Conservation (phyloP, 352 stramenopile genomes). For the Halophytophthora polymorphica region DNA sequence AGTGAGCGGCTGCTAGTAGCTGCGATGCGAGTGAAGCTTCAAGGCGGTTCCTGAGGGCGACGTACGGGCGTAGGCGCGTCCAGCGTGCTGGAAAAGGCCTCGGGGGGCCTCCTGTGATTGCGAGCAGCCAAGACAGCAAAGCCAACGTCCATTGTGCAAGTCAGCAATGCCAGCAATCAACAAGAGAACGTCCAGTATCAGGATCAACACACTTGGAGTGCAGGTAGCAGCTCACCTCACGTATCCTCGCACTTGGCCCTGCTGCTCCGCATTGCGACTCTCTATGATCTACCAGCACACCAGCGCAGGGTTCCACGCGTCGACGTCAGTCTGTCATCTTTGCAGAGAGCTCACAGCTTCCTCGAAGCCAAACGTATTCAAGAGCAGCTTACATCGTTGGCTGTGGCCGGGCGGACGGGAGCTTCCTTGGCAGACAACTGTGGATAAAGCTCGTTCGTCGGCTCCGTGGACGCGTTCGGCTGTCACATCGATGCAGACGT, state of each 20-base stretch:
- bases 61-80: slow-evolving; percentile 17
- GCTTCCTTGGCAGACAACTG: slow-evolving; percentile 14
- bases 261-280: slow-evolving; percentile 19
- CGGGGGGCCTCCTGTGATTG: slow-evolving; percentile 12
- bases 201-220: not conserved
- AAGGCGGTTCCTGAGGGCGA: not conserved
- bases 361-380: not conserved
- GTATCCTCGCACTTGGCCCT: slow-evolving; percentile 36
- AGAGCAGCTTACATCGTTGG: slow-evolving; percentile 21
- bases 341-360: not conserved
- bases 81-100: slow-evolving; percentile 17
- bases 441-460: slow-evolving; percentile 8
- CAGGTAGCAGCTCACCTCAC: slow-evolving; percentile 33
- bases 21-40: not conserved
- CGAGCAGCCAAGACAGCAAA: not conserved
- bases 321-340: no score
- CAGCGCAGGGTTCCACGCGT: not conserved
- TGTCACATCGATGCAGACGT: not conserved
- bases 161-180: not conserved
- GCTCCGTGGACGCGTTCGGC: slow-evolving; percentile 10
- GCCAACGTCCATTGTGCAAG: not conserved
- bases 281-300: slow-evolving; percentile 22
- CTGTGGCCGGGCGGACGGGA: slow-evolving; percentile 18
- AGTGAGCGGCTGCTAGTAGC: slow-evolving; percentile 1
- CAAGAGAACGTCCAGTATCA: not conserved